These are phyloP conservation scores for Macrophomina tecta DNA, from an alignment of 2,329 filamentous ascomycete genomes.

Conservation along the genomic window DNA sequence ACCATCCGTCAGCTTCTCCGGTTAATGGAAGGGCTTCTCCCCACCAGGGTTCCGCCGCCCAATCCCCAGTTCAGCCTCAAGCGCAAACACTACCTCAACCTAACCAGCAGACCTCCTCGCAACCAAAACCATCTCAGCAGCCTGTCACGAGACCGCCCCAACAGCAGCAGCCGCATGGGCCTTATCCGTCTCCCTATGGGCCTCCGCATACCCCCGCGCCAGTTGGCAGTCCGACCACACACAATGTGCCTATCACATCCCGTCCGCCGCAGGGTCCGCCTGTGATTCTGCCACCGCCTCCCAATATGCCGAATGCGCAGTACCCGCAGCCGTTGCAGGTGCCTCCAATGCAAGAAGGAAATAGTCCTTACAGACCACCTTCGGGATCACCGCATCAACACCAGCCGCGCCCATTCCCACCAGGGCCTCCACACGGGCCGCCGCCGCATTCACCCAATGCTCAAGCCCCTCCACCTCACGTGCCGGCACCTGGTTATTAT, in stretches of 20 bases:
- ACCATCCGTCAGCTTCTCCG: conserved; percentile 18
- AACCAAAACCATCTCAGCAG: conserved; percentile 13
- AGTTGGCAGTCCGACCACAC: conserved; percentile 30
- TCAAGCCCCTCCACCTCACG: conserved; percentile 38
- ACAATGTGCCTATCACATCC: conserved; percentile 15
- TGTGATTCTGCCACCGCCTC: conserved; percentile 40
- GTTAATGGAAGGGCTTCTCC: conserved; percentile 22
- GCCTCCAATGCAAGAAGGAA: conserved; percentile 36
- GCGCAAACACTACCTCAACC: not conserved
- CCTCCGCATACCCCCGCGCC: conserved; percentile 3
- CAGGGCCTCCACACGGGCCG: conserved; percentile 36
- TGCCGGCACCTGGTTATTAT: conserved; percentile 42
- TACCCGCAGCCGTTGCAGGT: conserved; percentile 33
- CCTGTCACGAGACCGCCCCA: not conserved
- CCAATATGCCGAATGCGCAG: conserved; percentile 46
- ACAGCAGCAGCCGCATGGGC: conserved; percentile 11
- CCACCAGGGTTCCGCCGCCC: conserved; percentile 8
- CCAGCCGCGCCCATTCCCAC: conserved; percentile 28
- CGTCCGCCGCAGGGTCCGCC: conserved; percentile 12
- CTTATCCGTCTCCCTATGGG: conserved; percentile 22
- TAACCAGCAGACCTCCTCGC: conserved; percentile 18
- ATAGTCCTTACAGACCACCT: conserved; percentile 37
- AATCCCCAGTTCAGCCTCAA: conserved; percentile 20
- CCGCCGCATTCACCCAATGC: conserved; percentile 40
- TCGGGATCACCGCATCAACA: conserved; percentile 39